Percentiles rank a stretch among this genome's conserved stretches.
phyloP scores from a whole-genome alignment of 202 grass and related monocot species.

The Brachypodium distachyon region DNA sequence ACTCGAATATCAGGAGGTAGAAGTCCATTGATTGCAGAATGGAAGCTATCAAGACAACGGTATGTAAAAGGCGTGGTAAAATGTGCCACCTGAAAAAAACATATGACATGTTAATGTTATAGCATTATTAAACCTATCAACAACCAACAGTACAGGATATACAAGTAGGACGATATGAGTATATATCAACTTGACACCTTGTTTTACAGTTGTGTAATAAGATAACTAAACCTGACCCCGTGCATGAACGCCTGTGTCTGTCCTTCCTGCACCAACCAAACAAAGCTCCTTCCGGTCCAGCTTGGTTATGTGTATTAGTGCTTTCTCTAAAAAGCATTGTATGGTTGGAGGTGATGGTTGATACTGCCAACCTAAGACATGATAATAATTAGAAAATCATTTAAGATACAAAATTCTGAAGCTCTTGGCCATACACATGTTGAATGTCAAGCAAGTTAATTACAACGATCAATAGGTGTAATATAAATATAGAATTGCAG shows the following conservation, averaged over 20 bases:
- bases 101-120: conserved; percentile 2
- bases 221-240: conserved; percentile 91
- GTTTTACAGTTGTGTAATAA: conserved; percentile 23
- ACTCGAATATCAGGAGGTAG: conserved; percentile 83
- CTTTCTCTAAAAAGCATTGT: conserved; percentile 77
- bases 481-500: background rate
- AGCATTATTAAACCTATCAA: background rate
- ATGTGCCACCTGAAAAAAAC: conserved; percentile 72
- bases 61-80: conserved; percentile 78
- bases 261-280: conserved; percentile 82
- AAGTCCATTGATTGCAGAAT: conserved; percentile 81
- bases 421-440: background rate
- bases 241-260: conserved; percentile 96
- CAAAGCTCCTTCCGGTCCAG: conserved; percentile 68
- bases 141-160: conserved; percentile 17
- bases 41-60: conserved; percentile 50
- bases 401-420: conserved; percentile 12
- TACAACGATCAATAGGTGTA: background rate
- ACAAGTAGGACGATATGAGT: background rate
- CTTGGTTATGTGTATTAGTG: conserved; percentile 65
- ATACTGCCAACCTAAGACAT: conserved; percentile 89
- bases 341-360: conserved; percentile 81
- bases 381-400: background rate
- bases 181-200: conserved; percentile 1
- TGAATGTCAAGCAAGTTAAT: background rate